Evolutionary conservation across 768 basidiomycete species (phyloP), one percentile per base, ranked within the genome.

Genomic region (Suillus paluster): DNA sequence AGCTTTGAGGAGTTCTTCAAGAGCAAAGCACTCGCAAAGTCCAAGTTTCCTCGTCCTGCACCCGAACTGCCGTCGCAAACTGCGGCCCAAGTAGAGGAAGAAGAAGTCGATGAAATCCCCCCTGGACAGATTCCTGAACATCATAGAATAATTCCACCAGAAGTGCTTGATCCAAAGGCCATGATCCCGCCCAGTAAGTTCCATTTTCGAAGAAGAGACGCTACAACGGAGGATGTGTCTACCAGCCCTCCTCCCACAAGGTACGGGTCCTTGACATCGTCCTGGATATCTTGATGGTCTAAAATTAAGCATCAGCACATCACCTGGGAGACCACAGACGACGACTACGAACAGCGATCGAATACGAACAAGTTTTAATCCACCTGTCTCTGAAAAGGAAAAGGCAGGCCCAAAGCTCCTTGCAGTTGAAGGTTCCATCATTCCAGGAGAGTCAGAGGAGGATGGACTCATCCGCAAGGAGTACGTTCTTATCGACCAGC

Each of bases 1-100:
- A 88, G 83, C 60, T 99, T 96, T 63, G 92, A 96, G 14, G 93
- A 95, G 45, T 98, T 97, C 77, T 99, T 99, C 73, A 81, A 83
- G 57, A 93, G 91, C 65, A 83, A 82, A 36, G 95, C 90, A 39
- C 79, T 91, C 66, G 87, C 83, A 30, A 91, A 89, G 71, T 89
- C 85, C 42, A 94, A 89, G 77, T 93, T 93, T 69, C 87, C 89
- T 7, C 78, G 87, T 49, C 85, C 87, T 8, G 60, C 41, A 19
- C 56, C 66, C 15, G 27, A 69, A 65, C 46, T 59, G 55, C 39
- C 63, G 19, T 66, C 42, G 2, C 70, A 65, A 9, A 41, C 55
- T n/a, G 58, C 63, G 4, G 46, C 53, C 8, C 59, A 68, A 7
- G 49, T 61, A 5, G 58, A 65, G 6, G 70, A 73, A 33, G 75